These are phyloP conservation scores for Phytopythium ostracodes DNA, from an alignment of 352 stramenopile genomes.

Conservation along the genomic window DNA sequence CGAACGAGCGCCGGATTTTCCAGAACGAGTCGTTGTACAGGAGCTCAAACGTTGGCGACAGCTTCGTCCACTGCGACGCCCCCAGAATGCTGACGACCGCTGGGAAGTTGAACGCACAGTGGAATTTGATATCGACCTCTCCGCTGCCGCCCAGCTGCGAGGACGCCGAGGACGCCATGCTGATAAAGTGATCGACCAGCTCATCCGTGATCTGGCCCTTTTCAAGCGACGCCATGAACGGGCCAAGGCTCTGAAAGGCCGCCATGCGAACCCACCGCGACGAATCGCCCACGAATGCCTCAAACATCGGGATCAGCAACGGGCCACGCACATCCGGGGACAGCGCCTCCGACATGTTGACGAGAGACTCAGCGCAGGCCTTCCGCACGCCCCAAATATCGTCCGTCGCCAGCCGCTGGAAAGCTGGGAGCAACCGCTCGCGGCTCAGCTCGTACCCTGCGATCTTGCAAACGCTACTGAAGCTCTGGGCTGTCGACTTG, in stretches of 20 bases:
- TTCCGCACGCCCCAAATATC: constrained; percentile 94
- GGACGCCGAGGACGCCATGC: constrained; percentile 69
- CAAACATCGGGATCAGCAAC: constrained; percentile 87
- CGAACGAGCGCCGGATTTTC: constrained; percentile 91
- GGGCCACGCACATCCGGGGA: constrained; percentile 63
- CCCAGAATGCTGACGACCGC: constrained; percentile 85
- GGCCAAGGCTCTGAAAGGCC: constrained; percentile 89
- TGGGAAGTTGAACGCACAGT: constrained; percentile 91
- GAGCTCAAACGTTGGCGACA: constrained; percentile 77
- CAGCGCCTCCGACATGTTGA: constrained; percentile 84
- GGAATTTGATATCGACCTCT: constrained; percentile 88
- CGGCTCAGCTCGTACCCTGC: constrained; percentile 69
- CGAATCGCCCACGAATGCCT: constrained; percentile 83
- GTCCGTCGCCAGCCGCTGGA: constrained; percentile 88
- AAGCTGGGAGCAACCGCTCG: constrained; percentile 88
- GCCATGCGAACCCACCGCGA: constrained; percentile 93
- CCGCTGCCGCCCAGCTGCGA: constrained; percentile 60
- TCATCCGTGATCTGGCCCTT: constrained; percentile 74
- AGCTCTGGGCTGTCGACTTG: constrained; percentile 89
- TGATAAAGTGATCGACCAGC: constrained; percentile 78
- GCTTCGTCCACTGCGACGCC: constrained; percentile 53
- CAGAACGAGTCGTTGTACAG: constrained; percentile 81
- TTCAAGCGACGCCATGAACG: constrained; percentile 81
- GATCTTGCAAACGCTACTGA: constrained; percentile 87
- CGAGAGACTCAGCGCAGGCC: constrained; percentile 89